Evolutionary conservation across 768 basidiomycete species (phyloP).

Genomic region (Phlebiopsis gigantea): DNA sequence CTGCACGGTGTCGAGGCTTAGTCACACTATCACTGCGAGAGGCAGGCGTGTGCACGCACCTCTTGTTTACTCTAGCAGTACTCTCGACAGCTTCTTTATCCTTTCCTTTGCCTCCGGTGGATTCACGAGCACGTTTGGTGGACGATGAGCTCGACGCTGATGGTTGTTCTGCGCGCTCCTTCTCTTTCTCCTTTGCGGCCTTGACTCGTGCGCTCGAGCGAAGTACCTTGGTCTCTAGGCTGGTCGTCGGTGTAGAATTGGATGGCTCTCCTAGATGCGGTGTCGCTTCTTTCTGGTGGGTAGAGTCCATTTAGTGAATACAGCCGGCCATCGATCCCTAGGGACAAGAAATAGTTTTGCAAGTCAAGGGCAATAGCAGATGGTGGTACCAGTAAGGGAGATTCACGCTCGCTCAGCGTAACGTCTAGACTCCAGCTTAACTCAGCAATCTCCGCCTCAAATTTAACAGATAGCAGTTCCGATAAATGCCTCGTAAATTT

Average conservation of each 20-base stretch:
- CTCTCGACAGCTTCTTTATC: slow-evolving; percentile 56
- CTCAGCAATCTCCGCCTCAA: slow-evolving; percentile 8
- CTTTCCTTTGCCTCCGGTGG: slow-evolving; percentile 51
- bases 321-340: slow-evolving; percentile 76
- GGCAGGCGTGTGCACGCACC: slow-evolving; percentile 40
- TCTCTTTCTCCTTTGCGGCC: slow-evolving; percentile 67
- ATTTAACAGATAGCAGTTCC: neutral
- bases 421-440: slow-evolving; percentile 3
- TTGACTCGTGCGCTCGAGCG: slow-evolving; percentile 70
- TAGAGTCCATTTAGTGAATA: slow-evolving; percentile 90
- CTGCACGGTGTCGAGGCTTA: slow-evolving; percentile 29
- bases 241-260: slow-evolving; percentile 28
- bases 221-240: slow-evolving; percentile 50
- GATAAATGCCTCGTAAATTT: neutral
- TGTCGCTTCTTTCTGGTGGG: slow-evolving; percentile 53
- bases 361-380: slow-evolving; percentile 9
- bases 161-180: slow-evolving; percentile 42
- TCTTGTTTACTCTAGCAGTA: slow-evolving; percentile 48
- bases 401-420: slow-evolving; percentile 4
- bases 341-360: slow-evolving; percentile 9
- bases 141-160: slow-evolving; percentile 23
- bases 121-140: slow-evolving; percentile 51
- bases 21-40: slow-evolving; percentile 1
- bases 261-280: slow-evolving; percentile 35
- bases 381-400: slow-evolving; percentile 15